A percentile compares a stretch with the other conserved stretches of the same genome.
These are phyloP conservation scores for Clavaria fumosa DNA, from an alignment of 768 basidiomycete species.

Conservation along the genomic window DNA sequence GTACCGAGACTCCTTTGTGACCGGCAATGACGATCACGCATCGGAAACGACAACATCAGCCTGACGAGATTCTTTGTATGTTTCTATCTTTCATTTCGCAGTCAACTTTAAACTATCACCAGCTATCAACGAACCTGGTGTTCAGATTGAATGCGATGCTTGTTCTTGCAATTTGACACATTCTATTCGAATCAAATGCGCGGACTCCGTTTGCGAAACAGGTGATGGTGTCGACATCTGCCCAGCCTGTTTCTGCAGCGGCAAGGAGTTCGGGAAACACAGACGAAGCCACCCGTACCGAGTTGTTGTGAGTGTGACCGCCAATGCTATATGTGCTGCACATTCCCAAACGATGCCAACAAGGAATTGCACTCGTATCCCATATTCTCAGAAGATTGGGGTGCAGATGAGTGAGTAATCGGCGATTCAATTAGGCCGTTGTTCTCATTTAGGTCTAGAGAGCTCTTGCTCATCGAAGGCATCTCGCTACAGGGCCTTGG, in stretches of 20 bases:
- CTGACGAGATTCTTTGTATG: conserved; percentile 51
- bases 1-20: no score
- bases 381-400: conserved; percentile 92
- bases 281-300: conserved; percentile 81
- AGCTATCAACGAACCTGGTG: conserved; percentile 71
- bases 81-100: conserved; percentile 5
- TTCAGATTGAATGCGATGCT: conserved; percentile 71
- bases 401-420: conserved; percentile 77
- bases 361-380: conserved; percentile 95
- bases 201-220: conserved; percentile 49
- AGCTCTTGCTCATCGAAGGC: conserved; percentile 80
- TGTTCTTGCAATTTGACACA: conserved; percentile 86
- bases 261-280: conserved; percentile 79
- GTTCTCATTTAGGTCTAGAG: conserved; percentile 30
- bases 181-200: conserved; percentile 94
- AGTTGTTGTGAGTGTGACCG: conserved; percentile 50
- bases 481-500: conserved; percentile 78
- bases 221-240: conserved; percentile 85
- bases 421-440: not conserved
- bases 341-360: not conserved
- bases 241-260: conserved; percentile 81
- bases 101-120: conserved; percentile 5
- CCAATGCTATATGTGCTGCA: not conserved
- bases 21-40: conserved; percentile 64
- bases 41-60: conserved; percentile 45